Conservation (phyloP, 2,329 filamentous ascomycete species). For the Sporothrix curviconia region DNA sequence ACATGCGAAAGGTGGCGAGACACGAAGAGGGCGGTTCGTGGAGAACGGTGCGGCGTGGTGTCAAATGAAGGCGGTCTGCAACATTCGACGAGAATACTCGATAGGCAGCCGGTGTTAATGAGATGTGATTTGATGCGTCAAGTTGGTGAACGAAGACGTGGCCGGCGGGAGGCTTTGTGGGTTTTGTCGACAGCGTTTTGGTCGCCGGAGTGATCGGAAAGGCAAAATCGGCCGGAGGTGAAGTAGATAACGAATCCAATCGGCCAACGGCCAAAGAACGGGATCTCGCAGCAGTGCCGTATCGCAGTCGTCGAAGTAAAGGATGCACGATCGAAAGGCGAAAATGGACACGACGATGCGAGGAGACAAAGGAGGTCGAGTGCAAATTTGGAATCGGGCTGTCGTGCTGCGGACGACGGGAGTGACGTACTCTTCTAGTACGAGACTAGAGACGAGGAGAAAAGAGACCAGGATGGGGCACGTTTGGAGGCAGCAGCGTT, state of each 20-base stretch:
- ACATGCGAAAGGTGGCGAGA: conserved; percentile 10
- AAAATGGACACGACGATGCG: not conserved
- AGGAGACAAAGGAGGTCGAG: not conserved
- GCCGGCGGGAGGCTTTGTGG: not conserved
- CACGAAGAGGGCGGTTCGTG: not conserved
- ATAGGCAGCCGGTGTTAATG: not conserved
- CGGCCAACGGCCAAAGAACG: too few relatives aligned
- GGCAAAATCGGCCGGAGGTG: not conserved
- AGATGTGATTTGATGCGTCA: not conserved
- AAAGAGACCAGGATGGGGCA: not conserved
- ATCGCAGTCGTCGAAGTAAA: too few relatives aligned
- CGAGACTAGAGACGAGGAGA: not conserved
- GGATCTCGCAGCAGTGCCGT: too few relatives aligned
- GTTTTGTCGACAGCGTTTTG: not conserved
- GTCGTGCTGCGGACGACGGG: conserved; percentile 3
- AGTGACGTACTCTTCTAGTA: conserved; percentile 7
- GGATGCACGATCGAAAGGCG: not conserved
- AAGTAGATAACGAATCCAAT: too few relatives aligned
- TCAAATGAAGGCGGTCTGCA: not conserved
- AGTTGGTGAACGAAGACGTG: not conserved
- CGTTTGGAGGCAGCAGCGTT: conserved; percentile 2
- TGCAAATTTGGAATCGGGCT: conserved; percentile 3
- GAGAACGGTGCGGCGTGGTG: conserved; percentile 7
- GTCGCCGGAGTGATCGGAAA: conserved; percentile 1
- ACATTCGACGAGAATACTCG: conserved; percentile 4